Evolutionary conservation across 208 protist genomes (phyloP), one percentile per base, ranked within the genome.

Genomic region (Ichthyophonus hoferi): DNA sequence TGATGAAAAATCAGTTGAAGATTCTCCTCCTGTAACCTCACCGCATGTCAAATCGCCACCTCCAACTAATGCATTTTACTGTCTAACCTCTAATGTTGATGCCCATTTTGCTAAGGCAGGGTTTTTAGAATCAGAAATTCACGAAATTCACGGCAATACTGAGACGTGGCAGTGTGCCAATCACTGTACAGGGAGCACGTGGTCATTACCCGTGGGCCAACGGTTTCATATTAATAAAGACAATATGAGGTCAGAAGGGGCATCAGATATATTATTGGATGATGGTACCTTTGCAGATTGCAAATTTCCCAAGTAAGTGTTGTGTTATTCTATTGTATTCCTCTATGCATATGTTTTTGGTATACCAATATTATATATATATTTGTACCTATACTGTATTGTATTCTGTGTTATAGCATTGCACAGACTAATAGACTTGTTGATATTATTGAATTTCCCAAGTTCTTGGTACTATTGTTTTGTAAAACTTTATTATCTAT

Each of bases 101-200:
- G 79, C 33, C 1, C 50, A 67, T 67, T 83, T 83, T 24, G 33
- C 38, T 50, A 83, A 83, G 79, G 38, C 31, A 33, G 1, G 38
- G 40, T 2, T 83, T 7, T 33, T 1, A 41, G 33, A 33, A 31
- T 2, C 24, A 31, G 38, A 83, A 33, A 38, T 83, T 50, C 40
- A 41, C 38, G 79, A 83, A 42, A 83, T 83, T 34, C 79, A 83
- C 38, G 79, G 79, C 2, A 83, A 83, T 40, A 38, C 79, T 7
- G 2, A 41, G 24, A 83, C 79, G 1, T 83, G 35, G 2, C 79
- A 83, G 38, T 83, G 79, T 40, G 31, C 38, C 7, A 38, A 33
- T 31, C 79, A 17, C 38, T 83, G 79, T 42, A 41, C 33, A 7
- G 7, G 40, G 1, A 7, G 38, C 31, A 40, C 24, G 24, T 83